Evolutionary conservation across 139 green algal genomes (phyloP), one percentile per base, ranked within the genome.

Genomic region (Nannochloris sp.): DNA sequence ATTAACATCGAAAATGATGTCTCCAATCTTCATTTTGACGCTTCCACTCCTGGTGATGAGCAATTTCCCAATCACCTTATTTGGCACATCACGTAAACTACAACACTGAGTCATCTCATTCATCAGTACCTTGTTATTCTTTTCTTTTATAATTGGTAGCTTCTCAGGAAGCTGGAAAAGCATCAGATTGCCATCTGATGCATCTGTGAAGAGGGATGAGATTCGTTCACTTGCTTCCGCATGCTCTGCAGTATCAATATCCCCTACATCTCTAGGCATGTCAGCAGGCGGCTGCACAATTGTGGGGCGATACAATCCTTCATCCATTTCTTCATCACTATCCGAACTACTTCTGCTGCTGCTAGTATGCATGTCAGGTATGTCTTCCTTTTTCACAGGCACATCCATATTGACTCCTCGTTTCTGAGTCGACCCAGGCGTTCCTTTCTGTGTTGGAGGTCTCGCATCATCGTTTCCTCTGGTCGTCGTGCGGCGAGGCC

Each of bases 21-120:
- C 83, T 0, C 84, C 84, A 15, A 91, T 64, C 49, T 78, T 75
- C 68, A 89, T 40, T 76, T 89, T 88, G 29, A 91, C 79, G 61
- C 68, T 73, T 4, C 86, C 86, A 62, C 78, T 89, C 60, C 74
- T 69, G 64, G 66, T 66, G 53, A 80, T 43, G 25, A 66, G 50
- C 66, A 77, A 48, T 48, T 68, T 75, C 16, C 74, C 60, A 4
- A 76, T 44, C 12, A 19, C 31, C 18, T 9, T 53, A 12, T 53
- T 21, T 12, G 46, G n/a, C 15, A 53, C 11, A 53, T 53, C 63
- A 64, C 16, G 5, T 23, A 70, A n/a, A 25, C 37, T 27, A 23
- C 18, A 53, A 21, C 46, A 53, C 16, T 19, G n/a, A 9, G 16
- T 21, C 12, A 7, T 53, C 14, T 44, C 64, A 24, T 36, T 50